Evolutionary conservation across 73 alveolate species (phyloP).

Genomic region (Paraurostyla sp.): DNA sequence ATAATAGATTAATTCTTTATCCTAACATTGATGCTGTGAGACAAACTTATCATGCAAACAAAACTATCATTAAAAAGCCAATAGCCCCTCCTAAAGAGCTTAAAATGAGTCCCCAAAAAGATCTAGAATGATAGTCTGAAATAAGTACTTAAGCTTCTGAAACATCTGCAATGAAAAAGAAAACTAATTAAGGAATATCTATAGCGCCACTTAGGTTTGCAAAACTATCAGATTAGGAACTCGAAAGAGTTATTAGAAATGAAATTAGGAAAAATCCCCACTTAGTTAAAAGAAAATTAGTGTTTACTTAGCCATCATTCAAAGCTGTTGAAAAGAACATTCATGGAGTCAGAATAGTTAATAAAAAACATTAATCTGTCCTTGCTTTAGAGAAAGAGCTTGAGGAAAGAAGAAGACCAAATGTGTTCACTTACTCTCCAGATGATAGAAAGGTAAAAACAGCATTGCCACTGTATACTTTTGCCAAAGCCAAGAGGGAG

Average conservation of each 20-base stretch:
- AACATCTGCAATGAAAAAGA: neutral
- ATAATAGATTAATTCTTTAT: conserved; percentile 5
- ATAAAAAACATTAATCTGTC: neutral
- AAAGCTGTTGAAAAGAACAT: conserved; percentile 34
- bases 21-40: conserved; percentile 52
- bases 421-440: conserved; percentile 42
- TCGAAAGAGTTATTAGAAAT: conserved; percentile 11
- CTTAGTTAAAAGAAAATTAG: neutral
- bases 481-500: conserved; percentile 12
- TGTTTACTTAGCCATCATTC: neutral
- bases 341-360: conserved; percentile 41
- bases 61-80: conserved; percentile 29
- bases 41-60: conserved; percentile 32
- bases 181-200: conserved; percentile 5
- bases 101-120: neutral
- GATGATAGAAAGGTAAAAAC: conserved; percentile 32
- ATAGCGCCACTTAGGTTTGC: conserved; percentile 33
- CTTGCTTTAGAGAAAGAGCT: conserved; percentile 13
- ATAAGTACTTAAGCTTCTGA: conserved; percentile 48
- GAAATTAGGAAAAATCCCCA: conserved; percentile 38
- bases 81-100: neutral
- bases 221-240: conserved; percentile 19
- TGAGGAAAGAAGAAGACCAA: conserved; percentile 53
- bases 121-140: conserved; percentile 7
- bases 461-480: conserved; percentile 32